A percentile compares a stretch with the other conserved stretches of the same genome.
phyloP scores from a whole-genome alignment of 345 rosid genomes.

The Lumnitzera racemosa region DNA sequence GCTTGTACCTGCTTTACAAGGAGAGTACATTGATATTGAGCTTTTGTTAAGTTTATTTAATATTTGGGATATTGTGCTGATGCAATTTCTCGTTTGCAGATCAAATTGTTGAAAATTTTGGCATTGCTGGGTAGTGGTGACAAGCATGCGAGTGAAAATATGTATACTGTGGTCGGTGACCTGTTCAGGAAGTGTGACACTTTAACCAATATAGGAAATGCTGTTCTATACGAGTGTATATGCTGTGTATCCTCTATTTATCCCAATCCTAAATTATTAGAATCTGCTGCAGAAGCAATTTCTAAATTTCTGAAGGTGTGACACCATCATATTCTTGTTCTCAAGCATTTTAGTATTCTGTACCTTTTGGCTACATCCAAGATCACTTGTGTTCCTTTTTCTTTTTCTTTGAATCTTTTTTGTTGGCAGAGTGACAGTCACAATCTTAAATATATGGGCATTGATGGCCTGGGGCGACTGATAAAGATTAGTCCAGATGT shows the following conservation, averaged over 20 bases:
- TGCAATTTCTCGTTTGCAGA: conserved; percentile 35
- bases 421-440: conserved; percentile 87
- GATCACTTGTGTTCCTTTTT: background rate
- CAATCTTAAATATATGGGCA: conserved; percentile 93
- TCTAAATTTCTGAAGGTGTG: conserved; percentile 88
- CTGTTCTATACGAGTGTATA: conserved; percentile 80
- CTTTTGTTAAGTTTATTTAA: no score
- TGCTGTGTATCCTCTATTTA: conserved; percentile 84
- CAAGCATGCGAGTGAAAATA: conserved; percentile 85
- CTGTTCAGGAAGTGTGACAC: conserved; percentile 85
- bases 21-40: no score
- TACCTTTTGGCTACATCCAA: background rate
- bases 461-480: conserved; percentile 89
- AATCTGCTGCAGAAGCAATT: conserved; percentile 81
- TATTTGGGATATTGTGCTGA: background rate
- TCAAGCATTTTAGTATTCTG: conserved; percentile 2
- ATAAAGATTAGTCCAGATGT: conserved; percentile 87
- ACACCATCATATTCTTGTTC: background rate
- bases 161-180: conserved; percentile 93
- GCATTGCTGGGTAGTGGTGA: conserved; percentile 94
- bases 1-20: no score
- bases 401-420: background rate
- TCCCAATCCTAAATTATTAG: conserved; percentile 77
- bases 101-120: conserved; percentile 84
- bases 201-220: conserved; percentile 87